Evolutionary conservation across 106 monocot genomes (phyloP).

Genomic region (Platanthera zijinensis): DNA sequence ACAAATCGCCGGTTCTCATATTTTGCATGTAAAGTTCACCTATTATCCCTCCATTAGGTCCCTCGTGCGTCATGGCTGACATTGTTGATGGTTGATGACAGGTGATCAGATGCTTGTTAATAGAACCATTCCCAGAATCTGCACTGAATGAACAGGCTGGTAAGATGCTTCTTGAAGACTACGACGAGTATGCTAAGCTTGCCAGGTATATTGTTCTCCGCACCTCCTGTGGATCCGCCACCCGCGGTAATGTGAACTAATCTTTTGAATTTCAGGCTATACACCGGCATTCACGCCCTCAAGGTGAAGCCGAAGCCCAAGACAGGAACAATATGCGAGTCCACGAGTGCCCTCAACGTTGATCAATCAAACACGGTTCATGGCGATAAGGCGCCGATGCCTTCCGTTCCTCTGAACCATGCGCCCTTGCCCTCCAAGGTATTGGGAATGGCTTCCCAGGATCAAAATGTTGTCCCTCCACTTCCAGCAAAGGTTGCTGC

Average conservation of each 20-base stretch:
- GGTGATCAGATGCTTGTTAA: conserved; percentile 91
- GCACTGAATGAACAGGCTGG: conserved; percentile 96
- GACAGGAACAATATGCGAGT: conserved; percentile 64
- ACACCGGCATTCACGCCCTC: conserved; percentile 80
- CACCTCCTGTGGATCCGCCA: not conserved
- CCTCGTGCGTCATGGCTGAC: not conserved
- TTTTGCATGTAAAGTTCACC: too few species aligned
- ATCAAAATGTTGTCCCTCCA: conserved; percentile 27
- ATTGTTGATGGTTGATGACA: conserved; percentile 10
- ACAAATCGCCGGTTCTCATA: too few species aligned
- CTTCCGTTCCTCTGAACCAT: conserved; percentile 12
- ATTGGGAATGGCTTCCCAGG: conserved; percentile 19
- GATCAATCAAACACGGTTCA: conserved; percentile 35
- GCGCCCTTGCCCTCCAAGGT: conserved; percentile 20
- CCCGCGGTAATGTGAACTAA: not conserved
- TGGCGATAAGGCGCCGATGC: conserved; percentile 15
- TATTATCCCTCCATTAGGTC: too few species aligned
- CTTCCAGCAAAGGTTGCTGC: conserved; percentile 10
- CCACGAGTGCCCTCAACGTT: conserved; percentile 71
- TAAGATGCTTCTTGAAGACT: conserved; percentile 85
- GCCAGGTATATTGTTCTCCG: conserved; percentile 44
- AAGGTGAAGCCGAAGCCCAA: conserved; percentile 64
- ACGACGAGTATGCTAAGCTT: conserved; percentile 78
- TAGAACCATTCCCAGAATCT: conserved; percentile 95
- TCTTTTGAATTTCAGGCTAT: conserved; percentile 29